Evolutionary conservation across 176 grass and related monocot species (phyloP), one percentile per base, ranked within the genome.

Genomic region (Bolboschoenus planiculmis): DNA sequence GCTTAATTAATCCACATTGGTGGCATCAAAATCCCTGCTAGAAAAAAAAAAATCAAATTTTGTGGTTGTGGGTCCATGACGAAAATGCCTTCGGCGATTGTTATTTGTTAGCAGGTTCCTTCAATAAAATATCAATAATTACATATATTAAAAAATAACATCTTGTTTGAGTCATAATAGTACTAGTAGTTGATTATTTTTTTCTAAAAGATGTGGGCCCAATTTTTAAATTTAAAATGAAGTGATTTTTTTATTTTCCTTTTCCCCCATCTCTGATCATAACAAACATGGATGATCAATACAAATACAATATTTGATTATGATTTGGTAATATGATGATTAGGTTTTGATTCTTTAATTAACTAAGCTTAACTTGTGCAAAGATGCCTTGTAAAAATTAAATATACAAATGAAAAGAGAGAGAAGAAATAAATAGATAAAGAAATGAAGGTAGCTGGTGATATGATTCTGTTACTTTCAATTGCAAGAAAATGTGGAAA

Each of bases 341-440:
- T 75, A 50, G 36, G 35, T 44, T 81, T 81, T 81, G 57, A 81
- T 81, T 81, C 79, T 58, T 47, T 63, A n/a, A n/a, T n/a, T n/a
- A n/a, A n/a, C n/a, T n/a, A 59, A 47, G 18, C 78, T 55, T 58
- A 55, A 63, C 39, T 81, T 81, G 21, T 81, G 4, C 51, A 81
- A 81, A 60, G 79, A 81, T 81, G 35, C 79, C 35, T 47, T 47
- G 30, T 10, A 27, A 59, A 48, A 48, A 48, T 10, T 48, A 53
- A 60, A 60, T 81, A 60, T 63, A 81, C 35, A 27, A 81, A 81
- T 80, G 48, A 80, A 62, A 35, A 81, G 30, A 62, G 55, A 81
- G 30, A 79, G 53, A 21, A 81, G 1, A 24, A 10, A 81, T 61
- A 42, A 18, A 81, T 36, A 35, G 3, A 81, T 59, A 39, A 15